A percentile compares a stretch with the other conserved stretches of the same genome.
These are phyloP conservation scores for Ceratocystiopsis minuta DNA, from an alignment of 2,329 filamentous ascomycete species.

Conservation along the genomic window DNA sequence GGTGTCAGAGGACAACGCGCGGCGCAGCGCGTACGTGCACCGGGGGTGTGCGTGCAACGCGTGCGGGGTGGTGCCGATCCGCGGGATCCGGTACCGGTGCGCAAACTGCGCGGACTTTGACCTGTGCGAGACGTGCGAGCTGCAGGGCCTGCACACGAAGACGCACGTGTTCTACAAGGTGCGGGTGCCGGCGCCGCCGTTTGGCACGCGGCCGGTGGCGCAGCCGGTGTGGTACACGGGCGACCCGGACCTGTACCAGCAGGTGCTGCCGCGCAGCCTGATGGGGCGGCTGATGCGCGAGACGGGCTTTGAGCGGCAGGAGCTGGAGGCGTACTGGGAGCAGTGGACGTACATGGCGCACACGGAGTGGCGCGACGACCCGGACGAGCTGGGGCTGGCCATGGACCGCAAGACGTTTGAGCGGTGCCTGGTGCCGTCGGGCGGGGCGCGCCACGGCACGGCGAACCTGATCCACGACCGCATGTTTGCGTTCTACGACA, in stretches of 20 bases:
- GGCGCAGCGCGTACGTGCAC: slow-evolving; percentile 77
- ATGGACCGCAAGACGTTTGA: slow-evolving; percentile 92
- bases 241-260: slow-evolving; percentile 54
- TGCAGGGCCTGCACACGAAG: slow-evolving; percentile 58
- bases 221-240: slow-evolving; percentile 79
- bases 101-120: slow-evolving; percentile 92
- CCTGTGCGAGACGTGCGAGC: slow-evolving; percentile 84
- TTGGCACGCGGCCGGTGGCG: slow-evolving; percentile 55
- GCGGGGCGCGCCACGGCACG: slow-evolving; percentile 51
- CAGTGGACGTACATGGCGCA: slow-evolving; percentile 92
- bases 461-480: slow-evolving; percentile 89
- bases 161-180: slow-evolving; percentile 97
- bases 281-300: slow-evolving; percentile 52
- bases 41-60: slow-evolving; percentile 82
- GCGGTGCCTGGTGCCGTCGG: slow-evolving; percentile 72
- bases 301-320: slow-evolving; percentile 66
- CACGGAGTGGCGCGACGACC: slow-evolving; percentile 66
- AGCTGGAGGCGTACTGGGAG: slow-evolving; percentile 87
- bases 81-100: slow-evolving; percentile 83
- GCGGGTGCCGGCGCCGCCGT: slow-evolving; percentile 68
- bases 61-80: slow-evolving; percentile 75
- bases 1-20: slow-evolving; percentile 84
- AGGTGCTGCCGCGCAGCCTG: slow-evolving; percentile 46
- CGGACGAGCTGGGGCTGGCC: slow-evolving; percentile 57
- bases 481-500: slow-evolving; percentile 94